Conservation (phyloP, 2,329 filamentous ascomycete genomes). For the Microdochium nivale region DNA sequence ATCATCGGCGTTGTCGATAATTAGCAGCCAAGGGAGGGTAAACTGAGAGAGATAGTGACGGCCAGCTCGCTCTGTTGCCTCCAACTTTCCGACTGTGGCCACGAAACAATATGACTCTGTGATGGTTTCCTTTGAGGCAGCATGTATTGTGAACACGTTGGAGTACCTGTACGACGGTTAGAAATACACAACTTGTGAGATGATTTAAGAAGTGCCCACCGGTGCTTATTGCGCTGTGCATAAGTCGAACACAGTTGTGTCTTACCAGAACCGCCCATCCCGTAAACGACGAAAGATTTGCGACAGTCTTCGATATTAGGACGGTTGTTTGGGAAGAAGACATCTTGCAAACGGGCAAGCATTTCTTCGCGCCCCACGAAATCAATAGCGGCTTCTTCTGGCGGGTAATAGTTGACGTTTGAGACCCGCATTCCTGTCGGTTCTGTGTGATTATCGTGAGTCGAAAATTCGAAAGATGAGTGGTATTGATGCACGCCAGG, state of each 20-base stretch:
- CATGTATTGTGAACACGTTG: constrained; percentile 16
- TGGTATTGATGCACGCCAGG: too few species aligned
- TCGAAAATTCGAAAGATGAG: too few species aligned
- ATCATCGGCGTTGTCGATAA: constrained; percentile 34
- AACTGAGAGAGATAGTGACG: constrained; percentile 13
- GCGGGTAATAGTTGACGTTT: background rate
- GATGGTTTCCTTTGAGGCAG: constrained; percentile 7
- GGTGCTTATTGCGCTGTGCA: constrained; percentile 8
- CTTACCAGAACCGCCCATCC: constrained; percentile 20
- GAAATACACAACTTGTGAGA: too few species aligned
- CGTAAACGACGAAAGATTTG: constrained; percentile 13
- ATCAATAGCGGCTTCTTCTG: background rate
- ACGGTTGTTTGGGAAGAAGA: constrained; percentile 1
- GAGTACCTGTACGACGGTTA: constrained; percentile 17
- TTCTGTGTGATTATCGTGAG: too few species aligned
- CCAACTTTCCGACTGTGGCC: constrained; percentile 6
- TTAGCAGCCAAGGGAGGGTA: constrained; percentile 19
- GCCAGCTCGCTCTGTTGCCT: constrained; percentile 8
- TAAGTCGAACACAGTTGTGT: constrained; percentile 15
- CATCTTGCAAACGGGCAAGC: constrained; percentile 1
- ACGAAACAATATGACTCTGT: constrained; percentile 8
- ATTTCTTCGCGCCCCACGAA: constrained; percentile 3
- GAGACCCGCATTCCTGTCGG: background rate
- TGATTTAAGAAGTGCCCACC: constrained; percentile 1
- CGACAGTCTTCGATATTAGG: background rate